Base-by-base conservation (phyloP, 805 yeast species). In the Candida patagonica region DNA sequence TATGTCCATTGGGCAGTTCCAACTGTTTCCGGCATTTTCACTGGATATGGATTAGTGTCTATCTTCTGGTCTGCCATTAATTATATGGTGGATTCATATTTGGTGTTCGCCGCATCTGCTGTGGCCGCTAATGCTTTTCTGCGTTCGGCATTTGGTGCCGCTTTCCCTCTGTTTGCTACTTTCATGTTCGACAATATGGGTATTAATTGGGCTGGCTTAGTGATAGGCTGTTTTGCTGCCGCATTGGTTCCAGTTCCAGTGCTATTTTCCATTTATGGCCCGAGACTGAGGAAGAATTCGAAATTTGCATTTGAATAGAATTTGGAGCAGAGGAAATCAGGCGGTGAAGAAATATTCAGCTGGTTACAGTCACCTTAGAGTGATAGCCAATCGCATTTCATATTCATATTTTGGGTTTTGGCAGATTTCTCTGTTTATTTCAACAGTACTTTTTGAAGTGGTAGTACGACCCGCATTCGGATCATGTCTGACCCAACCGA, bases 1-100 rank as follows among this genome's bases (percentile, higher is more conserved):
- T 61, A 60, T 34, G 74, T 84, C 32, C 95, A 80, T 56, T 87
- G 92, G 89, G 78, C 76, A 53, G 83, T 74, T 19, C 92, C 94
- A 29, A 72, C 82, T 4, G 61, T 76, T 21, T 76, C 83, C 24
- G 81, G 85, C 46, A 45, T 72, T 4, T 70, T 78, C 54, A 71
- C 75, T 29, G 88, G 88, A 12, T 75, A 70, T 47, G 94, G 92
- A 24, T 63, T 82, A 43, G 64, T 80, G 48, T 67, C 76, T 32
- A 74, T 83, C 42, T 84, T 83, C 66, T 62, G 79, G 47, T 76
- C 86, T 5, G 72, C 82, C 17, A 59, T 82, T 50, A 82, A 79
- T 60, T 83, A 83, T 60, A 66, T 84, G 55, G 68, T 84, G 48
- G 94, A 84, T 56, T 67, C 78, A 19, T 83, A 83, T 56, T 63